Evolutionary conservation across 2,329 filamentous ascomycete species (phyloP).

Genomic region (Sclerotinia borealis): DNA sequence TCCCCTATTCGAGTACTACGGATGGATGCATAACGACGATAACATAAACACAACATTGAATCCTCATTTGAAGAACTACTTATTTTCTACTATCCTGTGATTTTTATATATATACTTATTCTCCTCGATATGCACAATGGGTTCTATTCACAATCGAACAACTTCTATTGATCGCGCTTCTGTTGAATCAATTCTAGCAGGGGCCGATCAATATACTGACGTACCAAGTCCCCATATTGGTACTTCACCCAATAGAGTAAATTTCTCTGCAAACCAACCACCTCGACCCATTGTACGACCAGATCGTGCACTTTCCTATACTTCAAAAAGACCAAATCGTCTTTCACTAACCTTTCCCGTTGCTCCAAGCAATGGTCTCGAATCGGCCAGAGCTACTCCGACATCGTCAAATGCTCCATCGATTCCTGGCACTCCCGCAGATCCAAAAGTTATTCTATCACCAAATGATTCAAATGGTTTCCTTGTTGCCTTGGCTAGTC

Average conservation of each 20-base stretch:
- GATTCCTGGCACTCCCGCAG: conserved; percentile 26
- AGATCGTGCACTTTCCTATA: conserved; percentile 27
- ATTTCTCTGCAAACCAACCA: conserved; percentile 18
- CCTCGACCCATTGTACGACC: conserved; percentile 18
- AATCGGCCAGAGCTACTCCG: conserved; percentile 27
- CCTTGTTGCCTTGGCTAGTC: conserved; percentile 82
- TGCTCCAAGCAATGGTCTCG: conserved; percentile 23
- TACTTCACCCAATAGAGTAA: conserved; percentile 23
- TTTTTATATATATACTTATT: conserved; percentile 15
- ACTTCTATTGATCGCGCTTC: conserved; percentile 28
- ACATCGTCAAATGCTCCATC: conserved; percentile 27
- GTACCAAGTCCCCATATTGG: conserved; percentile 27
- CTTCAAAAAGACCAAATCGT: conserved; percentile 27
- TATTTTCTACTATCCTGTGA: conserved; percentile 20
- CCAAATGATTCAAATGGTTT: conserved; percentile 41
- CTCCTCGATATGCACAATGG: conserved; percentile 29
- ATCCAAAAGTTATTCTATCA: conserved; percentile 20
- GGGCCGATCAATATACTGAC: conserved; percentile 21
- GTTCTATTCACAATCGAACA: conserved; percentile 23
- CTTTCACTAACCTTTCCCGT: conserved; percentile 32
- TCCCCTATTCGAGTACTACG: too few relatives aligned
- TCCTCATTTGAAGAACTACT: conserved; percentile 22
- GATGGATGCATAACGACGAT: not conserved
- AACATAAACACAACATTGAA: conserved; percentile 15
- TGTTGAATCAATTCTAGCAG: conserved; percentile 30